Evolutionary conservation across 352 stramenopile species (phyloP).

Genomic region (Phytophthora meadii): DNA sequence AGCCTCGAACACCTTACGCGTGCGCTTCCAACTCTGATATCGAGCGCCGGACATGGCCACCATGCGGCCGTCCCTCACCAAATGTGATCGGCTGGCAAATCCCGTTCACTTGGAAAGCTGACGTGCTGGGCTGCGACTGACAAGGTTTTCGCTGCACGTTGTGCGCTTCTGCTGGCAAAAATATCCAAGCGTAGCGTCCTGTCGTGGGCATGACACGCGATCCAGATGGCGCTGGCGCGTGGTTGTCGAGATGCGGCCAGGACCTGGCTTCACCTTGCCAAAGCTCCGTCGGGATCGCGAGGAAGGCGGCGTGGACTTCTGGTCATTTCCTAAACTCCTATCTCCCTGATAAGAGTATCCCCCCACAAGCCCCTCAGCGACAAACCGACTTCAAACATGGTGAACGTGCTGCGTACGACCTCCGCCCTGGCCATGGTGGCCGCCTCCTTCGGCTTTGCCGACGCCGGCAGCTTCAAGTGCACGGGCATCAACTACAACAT

Average conservation of each 20-base stretch:
- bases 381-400: conserved; percentile 29
- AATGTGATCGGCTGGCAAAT: conserved; percentile 21
- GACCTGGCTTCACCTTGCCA: neutral
- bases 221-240: conserved; percentile 20
- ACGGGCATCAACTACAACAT: conserved; percentile 84
- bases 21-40: conserved; percentile 1
- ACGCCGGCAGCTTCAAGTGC: conserved; percentile 48
- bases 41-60: neutral
- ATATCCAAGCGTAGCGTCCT: conserved; percentile 26
- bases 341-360: conserved; percentile 34
- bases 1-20: neutral
- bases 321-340: conserved; percentile 41
- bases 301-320: neutral
- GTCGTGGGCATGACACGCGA: conserved; percentile 23
- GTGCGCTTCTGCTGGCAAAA: conserved; percentile 1
- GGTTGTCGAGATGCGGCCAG: neutral
- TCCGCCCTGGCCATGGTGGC: conserved; percentile 34
- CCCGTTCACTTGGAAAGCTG: conserved; percentile 3
- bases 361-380: neutral
- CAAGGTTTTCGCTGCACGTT: conserved; percentile 20
- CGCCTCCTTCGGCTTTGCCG: conserved; percentile 28
- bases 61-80: conserved; percentile 11
- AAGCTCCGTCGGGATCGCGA: neutral
- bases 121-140: conserved; percentile 9
- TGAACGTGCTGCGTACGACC: conserved; percentile 42